phyloP scores from a whole-genome alignment of 2,329 filamentous ascomycete species.

The Ceratocystis diversiconidia region DNA sequence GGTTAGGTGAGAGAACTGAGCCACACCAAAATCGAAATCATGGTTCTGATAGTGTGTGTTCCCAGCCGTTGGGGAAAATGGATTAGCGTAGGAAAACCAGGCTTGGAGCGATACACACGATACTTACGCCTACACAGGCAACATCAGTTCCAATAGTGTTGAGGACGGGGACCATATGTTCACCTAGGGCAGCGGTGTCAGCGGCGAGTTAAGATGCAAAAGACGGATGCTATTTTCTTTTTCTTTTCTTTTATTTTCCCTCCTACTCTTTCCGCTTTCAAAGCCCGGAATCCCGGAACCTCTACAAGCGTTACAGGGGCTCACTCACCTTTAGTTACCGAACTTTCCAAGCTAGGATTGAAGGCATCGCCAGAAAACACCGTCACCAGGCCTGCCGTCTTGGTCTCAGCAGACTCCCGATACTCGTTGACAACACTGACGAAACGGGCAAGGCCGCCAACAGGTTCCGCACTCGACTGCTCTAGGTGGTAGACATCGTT shows the following conservation, averaged over 20 bases:
- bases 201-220: neutral
- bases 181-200: slow-evolving; percentile 29
- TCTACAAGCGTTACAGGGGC: neutral
- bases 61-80: neutral
- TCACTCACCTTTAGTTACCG: slow-evolving; percentile 62
- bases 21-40: slow-evolving; percentile 81
- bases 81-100: neutral
- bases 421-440: slow-evolving; percentile 67
- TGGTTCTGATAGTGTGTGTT: slow-evolving; percentile 47
- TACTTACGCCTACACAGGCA: slow-evolving; percentile 64
- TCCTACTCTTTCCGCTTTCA: neutral
- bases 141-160: slow-evolving; percentile 65
- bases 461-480: slow-evolving; percentile 57
- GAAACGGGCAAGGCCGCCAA: slow-evolving; percentile 70
- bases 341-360: slow-evolving; percentile 79
- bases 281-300: neutral
- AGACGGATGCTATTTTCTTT: too few relatives aligned
- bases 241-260: too few relatives aligned
- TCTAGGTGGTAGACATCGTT: slow-evolving; percentile 94
- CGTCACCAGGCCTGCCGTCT: slow-evolving; percentile 53
- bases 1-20: slow-evolving; percentile 60
- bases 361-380: slow-evolving; percentile 89
- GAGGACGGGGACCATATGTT: slow-evolving; percentile 77
- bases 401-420: slow-evolving; percentile 40
- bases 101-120: slow-evolving; percentile 5